These are phyloP conservation scores for Sutorius australiensis DNA, from an alignment of 768 basidiomycete species.

Conservation along the genomic window DNA sequence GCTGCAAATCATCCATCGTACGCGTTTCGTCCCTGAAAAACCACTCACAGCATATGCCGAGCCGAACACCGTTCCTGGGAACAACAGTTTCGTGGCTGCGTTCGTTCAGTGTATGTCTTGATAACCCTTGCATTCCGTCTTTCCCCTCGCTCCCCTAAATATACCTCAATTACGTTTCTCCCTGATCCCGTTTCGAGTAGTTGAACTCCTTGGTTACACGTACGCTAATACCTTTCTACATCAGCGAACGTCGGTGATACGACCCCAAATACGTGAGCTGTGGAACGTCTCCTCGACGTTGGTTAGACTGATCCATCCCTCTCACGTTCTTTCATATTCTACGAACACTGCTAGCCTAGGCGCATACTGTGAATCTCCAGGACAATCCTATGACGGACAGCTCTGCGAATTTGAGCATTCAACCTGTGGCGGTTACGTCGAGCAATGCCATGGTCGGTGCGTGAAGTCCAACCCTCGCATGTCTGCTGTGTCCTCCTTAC, in stretches of 20 bases:
- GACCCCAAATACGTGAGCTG: constrained; percentile 70
- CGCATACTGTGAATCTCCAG: constrained; percentile 76
- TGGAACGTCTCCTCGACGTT: no score
- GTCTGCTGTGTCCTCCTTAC: neutral
- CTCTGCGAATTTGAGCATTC: constrained; percentile 68
- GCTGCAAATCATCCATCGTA: neutral
- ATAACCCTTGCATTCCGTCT: neutral
- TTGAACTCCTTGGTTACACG: neutral
- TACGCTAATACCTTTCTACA: neutral
- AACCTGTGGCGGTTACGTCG: constrained; percentile 66
- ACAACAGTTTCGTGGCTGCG: constrained; percentile 66
- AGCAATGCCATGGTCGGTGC: constrained; percentile 71
- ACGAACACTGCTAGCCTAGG: constrained; percentile 42
- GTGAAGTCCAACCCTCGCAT: constrained; percentile 7
- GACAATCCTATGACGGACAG: constrained; percentile 60
- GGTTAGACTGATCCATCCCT: neutral
- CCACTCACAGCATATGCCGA: constrained; percentile 50
- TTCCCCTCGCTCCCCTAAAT: neutral
- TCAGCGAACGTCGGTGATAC: constrained; percentile 80
- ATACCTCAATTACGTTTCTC: neutral
- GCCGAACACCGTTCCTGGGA: constrained; percentile 64
- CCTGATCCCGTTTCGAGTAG: neutral
- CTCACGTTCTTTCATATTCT: neutral
- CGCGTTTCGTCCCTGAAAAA: neutral
- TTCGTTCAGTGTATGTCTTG: constrained; percentile 61